Base-by-base conservation (phyloP, 345 rosid genomes). In the Ceriops tagal region DNA sequence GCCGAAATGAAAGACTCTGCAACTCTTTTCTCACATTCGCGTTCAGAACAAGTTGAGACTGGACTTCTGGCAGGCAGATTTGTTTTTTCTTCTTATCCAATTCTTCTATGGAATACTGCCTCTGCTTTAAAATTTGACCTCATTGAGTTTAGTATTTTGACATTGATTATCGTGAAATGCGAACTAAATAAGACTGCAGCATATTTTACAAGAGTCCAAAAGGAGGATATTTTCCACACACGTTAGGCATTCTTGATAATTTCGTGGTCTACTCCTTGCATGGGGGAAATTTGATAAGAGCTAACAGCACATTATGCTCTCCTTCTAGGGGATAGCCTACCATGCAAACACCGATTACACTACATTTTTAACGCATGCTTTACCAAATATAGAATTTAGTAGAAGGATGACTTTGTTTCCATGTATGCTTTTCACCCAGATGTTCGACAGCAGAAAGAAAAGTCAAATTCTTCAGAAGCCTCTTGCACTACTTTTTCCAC, bases 1-100 rank as follows among this genome's bases (percentile, higher is more conserved):
- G 76, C 49, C 1, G 86, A 87, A 30, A 60, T 83, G 56, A 87
- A 87, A 43, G 87, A 81, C 68, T 76, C 70, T 26, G 89, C 88
- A 72, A 85, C 82, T 70, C 72, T 85, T 69, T 76, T 85, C 77
- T 87, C 91, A 63, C 74, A 24, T 24, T 24, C 26, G 26, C 24
- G 68, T 71, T 84, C 81, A 58, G 82, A 74, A 19, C 75, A 66
- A 77, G 63, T 57, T 31, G 67, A 77, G 18, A 74, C 56, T 57
- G 52, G 63, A 69, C 77, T 68, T 62, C 66, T 68, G 9, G 73
- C 66, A 70, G 71, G 69, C 57, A 73, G 60, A 60, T 67, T 68
- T 39, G 71, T 80, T 34, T 62, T 69, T 55, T 67, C 74, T 34
- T 72, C 75, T 60, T 68, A 72, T 62, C 71, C 51, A 53, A 35